Evolutionary conservation across 352 stramenopile species (phyloP), one percentile per base, ranked within the genome.

Genomic region (Blastocystis sp.): DNA sequence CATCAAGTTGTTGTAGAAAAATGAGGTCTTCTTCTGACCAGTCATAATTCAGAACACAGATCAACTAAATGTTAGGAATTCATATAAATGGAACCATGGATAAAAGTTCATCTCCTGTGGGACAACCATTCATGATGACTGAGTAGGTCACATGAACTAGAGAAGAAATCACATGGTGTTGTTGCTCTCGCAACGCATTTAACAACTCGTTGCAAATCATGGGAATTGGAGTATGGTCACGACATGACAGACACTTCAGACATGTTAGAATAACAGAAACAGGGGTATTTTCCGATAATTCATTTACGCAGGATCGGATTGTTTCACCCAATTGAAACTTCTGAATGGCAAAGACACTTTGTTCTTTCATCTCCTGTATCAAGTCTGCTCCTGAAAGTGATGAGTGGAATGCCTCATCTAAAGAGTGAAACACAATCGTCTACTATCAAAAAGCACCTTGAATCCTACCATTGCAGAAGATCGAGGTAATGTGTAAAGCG

Each of bases 1-100:
- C 37, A n/a, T 77, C 66, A 11, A 77, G 66, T 55, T 77, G 66
- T n/a, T 77, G 66, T 6, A 77, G 66, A n/a, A 77, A 77, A 18
- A 77, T 39, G 43, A 77, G n/a, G 50, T 77, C 34, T 2, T 56
- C 66, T 55, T 77, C 66, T 23, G 43, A 55, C 34, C 50, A 59
- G 20, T 59, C 50, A 59, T 59, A 59, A n/a, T 59, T 59, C 50
- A 59, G 50, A 59, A 59, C 20, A n/a, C 20, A n/a, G 50, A 59
- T 13, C 20, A 59, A 59, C 50, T 59, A 59, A 13, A n/a, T 59
- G 11, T 13, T n/a, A 59, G 13, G 50, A n/a, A 59, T n/a, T 13
- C 11, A 3, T 13, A 59, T 13, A 59, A 59, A 59, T 13, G 11
- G 20, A 59, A 59, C 50, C 11, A 59, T 13, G 3, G 50, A 59